Conservation (phyloP, 495 filamentous ascomycete species). For the Opeltia flavorubescens region DNA sequence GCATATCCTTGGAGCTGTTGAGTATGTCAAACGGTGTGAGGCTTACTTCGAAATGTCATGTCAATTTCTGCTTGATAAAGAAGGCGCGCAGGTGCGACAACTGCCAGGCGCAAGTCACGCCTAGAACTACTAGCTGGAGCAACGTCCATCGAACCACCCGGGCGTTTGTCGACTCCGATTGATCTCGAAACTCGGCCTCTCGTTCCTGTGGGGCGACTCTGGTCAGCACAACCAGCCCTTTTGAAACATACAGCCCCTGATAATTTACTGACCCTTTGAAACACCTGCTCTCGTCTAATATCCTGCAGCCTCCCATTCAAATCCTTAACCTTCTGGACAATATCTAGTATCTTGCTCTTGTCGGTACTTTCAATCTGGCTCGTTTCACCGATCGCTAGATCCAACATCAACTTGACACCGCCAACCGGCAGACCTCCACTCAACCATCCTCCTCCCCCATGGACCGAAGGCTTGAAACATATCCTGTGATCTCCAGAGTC, state of each 20-base stretch:
- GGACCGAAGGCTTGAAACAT: slow-evolving; percentile 74
- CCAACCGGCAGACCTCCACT: slow-evolving; percentile 46
- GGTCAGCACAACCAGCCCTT: too few species aligned
- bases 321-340: slow-evolving; percentile 80
- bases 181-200: slow-evolving; percentile 94
- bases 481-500: slow-evolving; percentile 89
- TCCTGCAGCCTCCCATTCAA: slow-evolving; percentile 78
- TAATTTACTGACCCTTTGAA: slow-evolving; percentile 75
- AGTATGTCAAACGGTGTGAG: too few species aligned
- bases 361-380: slow-evolving; percentile 88
- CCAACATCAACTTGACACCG: slow-evolving; percentile 69
- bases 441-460: slow-evolving; percentile 54
- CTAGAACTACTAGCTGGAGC: slow-evolving; percentile 78
- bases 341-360: slow-evolving; percentile 84
- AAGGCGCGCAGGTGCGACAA: slow-evolving; percentile 87
- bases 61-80: slow-evolving; percentile 99
- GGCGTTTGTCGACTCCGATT: slow-evolving; percentile 84
- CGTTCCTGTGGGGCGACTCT: slow-evolving; percentile 89
- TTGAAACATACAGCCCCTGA: too few species aligned
- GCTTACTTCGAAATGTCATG: too few species aligned
- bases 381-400: slow-evolving; percentile 91
- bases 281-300: slow-evolving; percentile 86
- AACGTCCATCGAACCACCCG: slow-evolving; percentile 90
- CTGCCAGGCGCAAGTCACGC: slow-evolving; percentile 91
- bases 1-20: too few species aligned